Conservation (phyloP, 768 basidiomycete genomes). For the Mycena rosella region DNA sequence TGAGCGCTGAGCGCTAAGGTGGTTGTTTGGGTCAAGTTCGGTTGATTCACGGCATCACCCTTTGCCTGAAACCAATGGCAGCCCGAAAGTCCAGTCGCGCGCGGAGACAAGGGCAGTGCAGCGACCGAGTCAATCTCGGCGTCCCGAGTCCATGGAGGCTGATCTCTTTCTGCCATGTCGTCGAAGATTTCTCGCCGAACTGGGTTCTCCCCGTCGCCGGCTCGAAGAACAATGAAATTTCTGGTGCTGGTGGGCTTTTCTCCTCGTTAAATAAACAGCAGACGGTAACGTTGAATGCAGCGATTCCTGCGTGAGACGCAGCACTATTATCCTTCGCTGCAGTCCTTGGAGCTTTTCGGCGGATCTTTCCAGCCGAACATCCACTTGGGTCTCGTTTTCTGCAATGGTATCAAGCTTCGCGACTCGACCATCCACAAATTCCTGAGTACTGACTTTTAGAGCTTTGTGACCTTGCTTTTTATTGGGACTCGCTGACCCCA, state of each 20-base stretch:
- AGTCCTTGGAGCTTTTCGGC: slow-evolving; percentile 1
- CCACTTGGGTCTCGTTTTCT: slow-evolving; percentile 16
- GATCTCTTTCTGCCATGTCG: neutral
- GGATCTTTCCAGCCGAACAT: slow-evolving; percentile 2
- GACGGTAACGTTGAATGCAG: neutral
- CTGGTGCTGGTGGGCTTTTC: neutral
- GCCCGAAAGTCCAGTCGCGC: too few relatives aligned
- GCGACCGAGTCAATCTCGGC: neutral
- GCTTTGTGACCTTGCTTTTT: slow-evolving; percentile 10
- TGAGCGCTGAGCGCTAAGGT: too few relatives aligned
- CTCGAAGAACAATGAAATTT: too few relatives aligned
- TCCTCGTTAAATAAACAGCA: neutral
- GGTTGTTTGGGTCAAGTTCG: too few relatives aligned
- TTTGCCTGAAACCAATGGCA: too few relatives aligned
- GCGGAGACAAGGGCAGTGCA: too few relatives aligned
- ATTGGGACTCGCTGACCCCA: slow-evolving; percentile 15
- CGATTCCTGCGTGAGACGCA: neutral
- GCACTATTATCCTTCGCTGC: neutral
- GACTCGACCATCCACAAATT: neutral
- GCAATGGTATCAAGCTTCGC: neutral
- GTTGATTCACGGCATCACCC: too few relatives aligned
- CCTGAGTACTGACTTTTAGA: slow-evolving; percentile 11
- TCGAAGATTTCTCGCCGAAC: neutral
- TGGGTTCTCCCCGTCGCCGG: too few relatives aligned
- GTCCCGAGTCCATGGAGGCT: neutral